Conservation (phyloP, 805 yeast genomes). For the Candida broadrunensis region DNA sequence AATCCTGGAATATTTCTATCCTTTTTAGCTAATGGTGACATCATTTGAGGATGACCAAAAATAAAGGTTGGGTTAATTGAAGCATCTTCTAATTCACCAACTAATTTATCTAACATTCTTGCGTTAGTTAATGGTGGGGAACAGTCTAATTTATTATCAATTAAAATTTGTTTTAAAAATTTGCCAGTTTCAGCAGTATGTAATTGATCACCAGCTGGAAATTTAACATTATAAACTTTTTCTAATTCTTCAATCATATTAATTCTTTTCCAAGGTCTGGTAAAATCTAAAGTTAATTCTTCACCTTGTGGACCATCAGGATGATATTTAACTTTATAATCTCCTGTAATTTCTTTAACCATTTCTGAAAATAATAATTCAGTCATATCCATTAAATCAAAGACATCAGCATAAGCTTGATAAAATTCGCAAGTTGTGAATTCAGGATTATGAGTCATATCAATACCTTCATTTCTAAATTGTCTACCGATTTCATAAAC, state of each 20-base stretch:
- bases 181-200: conserved; percentile 92
- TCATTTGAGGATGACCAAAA: conserved; percentile 99
- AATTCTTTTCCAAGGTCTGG: conserved; percentile 98
- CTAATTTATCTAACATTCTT: conserved; percentile 97
- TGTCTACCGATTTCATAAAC: conserved; percentile 99
- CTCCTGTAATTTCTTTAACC: conserved; percentile 95
- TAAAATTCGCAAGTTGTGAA: conserved; percentile 98
- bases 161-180: conserved; percentile 78
- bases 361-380: conserved; percentile 92
- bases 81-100: conserved; percentile 92
- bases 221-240: conserved; percentile 77
- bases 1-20: conserved; percentile 89
- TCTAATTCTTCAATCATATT: conserved; percentile 97
- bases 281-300: conserved; percentile 75
- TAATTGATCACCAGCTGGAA: conserved; percentile 94
- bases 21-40: conserved; percentile 98
- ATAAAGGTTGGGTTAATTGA: conserved; percentile 97
- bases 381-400: conserved; percentile 92
- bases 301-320: conserved; percentile 91
- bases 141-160: conserved; percentile 82
- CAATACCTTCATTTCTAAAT: conserved; percentile 98
- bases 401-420: conserved; percentile 96
- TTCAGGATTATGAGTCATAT: conserved; percentile 98
- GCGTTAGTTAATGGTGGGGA: conserved; percentile 94
- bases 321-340: conserved; percentile 80